These are phyloP conservation scores for Colletotrichum echinochloae DNA, from an alignment of 2,329 filamentous ascomycete species.

Conservation along the genomic window DNA sequence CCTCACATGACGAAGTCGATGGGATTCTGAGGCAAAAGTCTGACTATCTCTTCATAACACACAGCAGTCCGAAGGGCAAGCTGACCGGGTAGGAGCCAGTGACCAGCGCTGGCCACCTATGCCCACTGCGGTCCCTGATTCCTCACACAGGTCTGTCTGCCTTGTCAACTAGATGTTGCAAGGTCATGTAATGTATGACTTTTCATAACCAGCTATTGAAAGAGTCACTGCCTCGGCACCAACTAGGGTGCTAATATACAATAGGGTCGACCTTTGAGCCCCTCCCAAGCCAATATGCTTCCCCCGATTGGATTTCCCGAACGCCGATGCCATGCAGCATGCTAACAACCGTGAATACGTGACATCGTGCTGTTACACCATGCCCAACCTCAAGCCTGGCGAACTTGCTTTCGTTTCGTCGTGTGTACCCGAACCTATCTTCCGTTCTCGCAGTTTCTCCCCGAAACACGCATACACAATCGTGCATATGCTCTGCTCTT, in stretches of 20 bases:
- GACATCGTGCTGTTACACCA: constrained; percentile 39
- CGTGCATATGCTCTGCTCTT: constrained; percentile 7
- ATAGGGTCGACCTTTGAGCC: constrained; percentile 14
- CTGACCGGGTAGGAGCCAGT: background rate
- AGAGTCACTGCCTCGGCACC: background rate
- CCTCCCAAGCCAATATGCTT: constrained; percentile 37
- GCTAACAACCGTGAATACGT: constrained; percentile 39
- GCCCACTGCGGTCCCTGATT: background rate
- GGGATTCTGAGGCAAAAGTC: background rate
- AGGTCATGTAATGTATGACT: constrained; percentile 19
- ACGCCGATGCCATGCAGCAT: constrained; percentile 54
- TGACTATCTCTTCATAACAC: background rate
- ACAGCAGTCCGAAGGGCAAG: background rate
- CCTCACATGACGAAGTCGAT: background rate
- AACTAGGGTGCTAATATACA: constrained; percentile 29
- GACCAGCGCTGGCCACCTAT: background rate
- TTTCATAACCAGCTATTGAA: constrained; percentile 19
- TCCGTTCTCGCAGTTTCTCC: constrained; percentile 23
- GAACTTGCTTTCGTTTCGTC: constrained; percentile 30
- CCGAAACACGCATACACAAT: constrained; percentile 18
- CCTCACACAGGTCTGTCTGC: background rate
- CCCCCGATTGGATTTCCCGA: constrained; percentile 40
- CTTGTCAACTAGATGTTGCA: background rate
- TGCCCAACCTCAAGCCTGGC: constrained; percentile 30
- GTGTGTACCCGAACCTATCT: constrained; percentile 20